phyloP scores from a whole-genome alignment of 2,329 filamentous ascomycete species.

The Monosporascus cannonballus region DNA sequence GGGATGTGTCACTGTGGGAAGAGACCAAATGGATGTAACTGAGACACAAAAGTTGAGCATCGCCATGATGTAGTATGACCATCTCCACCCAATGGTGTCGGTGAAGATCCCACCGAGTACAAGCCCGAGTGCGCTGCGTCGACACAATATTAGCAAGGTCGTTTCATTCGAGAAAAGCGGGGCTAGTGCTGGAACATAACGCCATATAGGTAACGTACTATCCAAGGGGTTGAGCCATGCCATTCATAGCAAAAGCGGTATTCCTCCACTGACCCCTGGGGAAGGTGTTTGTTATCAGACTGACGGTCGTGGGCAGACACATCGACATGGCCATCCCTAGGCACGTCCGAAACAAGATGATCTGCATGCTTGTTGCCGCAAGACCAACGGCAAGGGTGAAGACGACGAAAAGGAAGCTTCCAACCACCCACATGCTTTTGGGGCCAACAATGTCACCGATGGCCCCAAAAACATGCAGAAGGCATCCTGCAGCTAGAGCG shows the following conservation, averaged over 20 bases:
- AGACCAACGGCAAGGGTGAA: conserved; percentile 30
- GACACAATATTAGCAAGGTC: conserved; percentile 14
- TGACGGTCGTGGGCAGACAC: conserved; percentile 31
- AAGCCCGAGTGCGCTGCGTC: conserved; percentile 43
- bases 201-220: neutral
- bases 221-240: conserved; percentile 16
- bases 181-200: too few species aligned
- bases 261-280: conserved; percentile 31
- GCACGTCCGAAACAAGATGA: conserved; percentile 31
- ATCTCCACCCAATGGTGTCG: conserved; percentile 42
- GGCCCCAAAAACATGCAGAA: conserved; percentile 30
- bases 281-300: conserved; percentile 31
- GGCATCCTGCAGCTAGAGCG: conserved; percentile 15
- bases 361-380: conserved; percentile 26
- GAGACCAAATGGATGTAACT: conserved; percentile 28
- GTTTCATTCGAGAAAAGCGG: too few species aligned
- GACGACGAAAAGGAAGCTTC: conserved; percentile 25
- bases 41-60: conserved; percentile 31
- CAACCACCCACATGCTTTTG: conserved; percentile 27
- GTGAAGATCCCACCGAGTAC: conserved; percentile 44
- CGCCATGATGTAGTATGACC: conserved; percentile 35
- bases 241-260: conserved; percentile 36
- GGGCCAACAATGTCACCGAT: conserved; percentile 31
- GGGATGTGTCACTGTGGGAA: conserved; percentile 20
- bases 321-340: conserved; percentile 31